A percentile compares a stretch with the other conserved stretches of the same genome.
Evolutionary conservation across 805 yeast species (phyloP).

Genomic region (Candida montana): DNA sequence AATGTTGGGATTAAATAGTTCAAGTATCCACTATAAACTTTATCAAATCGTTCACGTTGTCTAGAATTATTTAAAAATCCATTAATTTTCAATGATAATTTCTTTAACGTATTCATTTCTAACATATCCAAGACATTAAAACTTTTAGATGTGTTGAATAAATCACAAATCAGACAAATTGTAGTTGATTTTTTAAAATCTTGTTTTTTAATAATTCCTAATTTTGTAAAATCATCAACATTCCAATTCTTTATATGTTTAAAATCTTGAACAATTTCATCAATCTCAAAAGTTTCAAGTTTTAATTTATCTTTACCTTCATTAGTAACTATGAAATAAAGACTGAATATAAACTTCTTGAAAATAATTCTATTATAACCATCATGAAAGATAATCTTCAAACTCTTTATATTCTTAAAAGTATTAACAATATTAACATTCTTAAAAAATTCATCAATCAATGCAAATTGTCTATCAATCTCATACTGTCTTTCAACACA

Average conservation of each 20-base stretch:
- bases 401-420: not conserved
- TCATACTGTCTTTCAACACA: not conserved
- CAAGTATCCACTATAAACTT: not conserved
- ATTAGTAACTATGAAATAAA: slow-evolving; percentile 1
- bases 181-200: not conserved
- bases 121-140: slow-evolving; percentile 1
- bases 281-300: not conserved
- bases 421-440: not conserved
- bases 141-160: not conserved
- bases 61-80: not conserved
- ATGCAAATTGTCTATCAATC: not conserved
- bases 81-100: not conserved
- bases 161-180: not conserved
- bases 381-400: slow-evolving; percentile 7
- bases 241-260: not conserved
- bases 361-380: slow-evolving; percentile 9
- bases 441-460: slow-evolving; percentile 8
- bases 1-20: not conserved
- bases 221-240: not conserved
- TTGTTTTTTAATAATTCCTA: not conserved
- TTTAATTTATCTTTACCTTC: not conserved
- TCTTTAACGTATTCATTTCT: not conserved
- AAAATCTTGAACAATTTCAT: not conserved
- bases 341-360: slow-evolving; percentile 7
- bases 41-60: not conserved